Evolutionary conservation across 2,329 filamentous ascomycete species (phyloP).

Genomic region (Knoxdaviesia capensis): DNA sequence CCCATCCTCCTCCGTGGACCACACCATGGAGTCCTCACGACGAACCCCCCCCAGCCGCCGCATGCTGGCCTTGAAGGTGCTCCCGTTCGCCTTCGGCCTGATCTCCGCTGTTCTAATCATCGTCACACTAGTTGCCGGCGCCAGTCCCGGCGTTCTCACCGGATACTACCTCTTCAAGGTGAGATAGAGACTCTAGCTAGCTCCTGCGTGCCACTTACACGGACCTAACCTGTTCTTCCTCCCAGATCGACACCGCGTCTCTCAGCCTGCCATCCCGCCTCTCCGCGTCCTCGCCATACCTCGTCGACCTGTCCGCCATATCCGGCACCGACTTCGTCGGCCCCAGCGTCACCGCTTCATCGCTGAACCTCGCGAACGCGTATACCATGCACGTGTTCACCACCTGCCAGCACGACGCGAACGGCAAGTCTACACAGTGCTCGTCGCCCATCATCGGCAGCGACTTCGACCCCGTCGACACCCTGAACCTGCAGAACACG

Average conservation of each 20-base stretch:
- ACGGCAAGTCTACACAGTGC: slow-evolving; percentile 7
- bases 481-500: slow-evolving; percentile 12
- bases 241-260: slow-evolving; percentile 11
- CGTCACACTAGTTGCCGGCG: slow-evolving; percentile 12
- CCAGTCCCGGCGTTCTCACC: slow-evolving; percentile 7
- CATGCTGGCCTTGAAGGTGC: slow-evolving; percentile 3
- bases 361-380: slow-evolving; percentile 10
- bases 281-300: slow-evolving; percentile 9
- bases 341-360: slow-evolving; percentile 8
- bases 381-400: slow-evolving; percentile 15
- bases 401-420: slow-evolving; percentile 9
- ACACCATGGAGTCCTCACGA: neutral
- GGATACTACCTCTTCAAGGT: slow-evolving; percentile 15
- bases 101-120: slow-evolving; percentile 9
- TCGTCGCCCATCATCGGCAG: slow-evolving; percentile 10
- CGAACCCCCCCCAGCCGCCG: neutral
- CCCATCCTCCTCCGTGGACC: neutral
- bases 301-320: slow-evolving; percentile 13
- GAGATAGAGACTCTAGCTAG: neutral
- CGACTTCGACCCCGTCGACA: slow-evolving; percentile 11
- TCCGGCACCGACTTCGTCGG: slow-evolving; percentile 14
- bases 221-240: neutral
- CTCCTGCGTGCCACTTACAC: neutral
- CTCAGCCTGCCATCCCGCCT: slow-evolving; percentile 13
- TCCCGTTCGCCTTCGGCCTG: slow-evolving; percentile 8